A percentile compares a stretch with the other conserved stretches of the same genome.
Evolutionary conservation across 495 filamentous ascomycete genomes (phyloP).

Genomic region (Bombardia bombarda): DNA sequence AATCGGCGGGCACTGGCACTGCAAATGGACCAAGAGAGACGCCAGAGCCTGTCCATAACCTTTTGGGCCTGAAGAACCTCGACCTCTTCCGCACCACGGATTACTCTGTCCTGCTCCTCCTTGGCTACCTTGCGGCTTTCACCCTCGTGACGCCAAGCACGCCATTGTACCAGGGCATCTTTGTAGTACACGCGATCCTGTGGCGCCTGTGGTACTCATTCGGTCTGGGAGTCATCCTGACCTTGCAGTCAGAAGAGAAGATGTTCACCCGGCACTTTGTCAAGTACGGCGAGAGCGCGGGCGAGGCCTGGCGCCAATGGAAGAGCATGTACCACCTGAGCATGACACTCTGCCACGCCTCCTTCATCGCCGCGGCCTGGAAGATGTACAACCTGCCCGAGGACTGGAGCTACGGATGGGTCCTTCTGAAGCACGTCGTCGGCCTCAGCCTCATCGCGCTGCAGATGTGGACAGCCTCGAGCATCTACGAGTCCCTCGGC

Average conservation of each 20-base stretch:
- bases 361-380: conserved; percentile 86
- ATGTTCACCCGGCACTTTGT: conserved; percentile 94
- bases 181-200: conserved; percentile 67
- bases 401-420: conserved; percentile 78
- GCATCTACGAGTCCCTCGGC: conserved; percentile 92
- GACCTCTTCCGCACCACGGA: conserved; percentile 84
- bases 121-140: conserved; percentile 63
- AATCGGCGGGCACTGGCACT: background rate
- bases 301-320: conserved; percentile 97
- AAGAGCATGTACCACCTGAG: conserved; percentile 92
- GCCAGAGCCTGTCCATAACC: conserved; percentile 66
- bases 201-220: conserved; percentile 92
- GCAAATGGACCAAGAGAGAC: too few species aligned
- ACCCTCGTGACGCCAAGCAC: conserved; percentile 73
- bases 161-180: conserved; percentile 61
- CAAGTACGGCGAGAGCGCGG: conserved; percentile 83
- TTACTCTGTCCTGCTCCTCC: conserved; percentile 64
- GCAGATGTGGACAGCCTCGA: conserved; percentile 87
- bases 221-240: conserved; percentile 78
- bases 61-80: conserved; percentile 72
- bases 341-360: conserved; percentile 78
- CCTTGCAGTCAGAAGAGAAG: conserved; percentile 79
- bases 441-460: conserved; percentile 73
- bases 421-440: conserved; percentile 77
- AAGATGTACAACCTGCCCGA: conserved; percentile 86